phyloP scores from a whole-genome alignment of 768 basidiomycete genomes.

The Mrakia blollopis region DNA sequence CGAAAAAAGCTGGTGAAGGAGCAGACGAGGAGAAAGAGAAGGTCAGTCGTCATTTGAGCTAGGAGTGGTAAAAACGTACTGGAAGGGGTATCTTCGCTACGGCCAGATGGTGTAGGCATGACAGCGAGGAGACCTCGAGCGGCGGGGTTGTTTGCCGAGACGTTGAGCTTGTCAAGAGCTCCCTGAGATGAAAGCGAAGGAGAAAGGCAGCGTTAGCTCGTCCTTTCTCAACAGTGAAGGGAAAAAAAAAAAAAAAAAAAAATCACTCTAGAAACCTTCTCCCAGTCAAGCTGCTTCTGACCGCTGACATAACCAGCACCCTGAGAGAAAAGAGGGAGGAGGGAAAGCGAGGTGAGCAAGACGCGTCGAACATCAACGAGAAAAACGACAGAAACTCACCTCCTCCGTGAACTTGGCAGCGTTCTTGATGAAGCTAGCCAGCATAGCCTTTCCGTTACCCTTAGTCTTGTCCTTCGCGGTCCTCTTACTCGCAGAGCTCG shows the following conservation, averaged over 20 bases:
- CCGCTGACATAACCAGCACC: constrained; percentile 26
- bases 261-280: constrained; percentile 7
- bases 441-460: constrained; percentile 14
- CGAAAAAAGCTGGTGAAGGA: constrained; percentile 24
- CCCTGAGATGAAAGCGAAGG: neutral
- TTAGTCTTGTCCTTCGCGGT: neutral
- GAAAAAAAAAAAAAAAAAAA: neutral
- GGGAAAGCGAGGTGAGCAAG: neutral
- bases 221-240: too few relatives aligned
- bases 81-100: constrained; percentile 15
- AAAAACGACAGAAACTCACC: neutral
- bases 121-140: constrained; percentile 16
- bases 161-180: constrained; percentile 22
- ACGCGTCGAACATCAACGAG: neutral
- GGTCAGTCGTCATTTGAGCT: too few relatives aligned
- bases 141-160: constrained; percentile 12
- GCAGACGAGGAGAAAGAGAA: neutral
- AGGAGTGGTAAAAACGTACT: constrained; percentile 6
- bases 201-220: too few relatives aligned
- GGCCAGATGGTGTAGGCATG: constrained; percentile 1
- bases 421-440: constrained; percentile 21
- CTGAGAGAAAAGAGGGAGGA: neutral
- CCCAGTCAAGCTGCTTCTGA: constrained; percentile 29
- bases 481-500: neutral
- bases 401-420: constrained; percentile 29